Evolutionary conservation across 257 asterid species (phyloP).

Genomic region (Plantago ovata): DNA sequence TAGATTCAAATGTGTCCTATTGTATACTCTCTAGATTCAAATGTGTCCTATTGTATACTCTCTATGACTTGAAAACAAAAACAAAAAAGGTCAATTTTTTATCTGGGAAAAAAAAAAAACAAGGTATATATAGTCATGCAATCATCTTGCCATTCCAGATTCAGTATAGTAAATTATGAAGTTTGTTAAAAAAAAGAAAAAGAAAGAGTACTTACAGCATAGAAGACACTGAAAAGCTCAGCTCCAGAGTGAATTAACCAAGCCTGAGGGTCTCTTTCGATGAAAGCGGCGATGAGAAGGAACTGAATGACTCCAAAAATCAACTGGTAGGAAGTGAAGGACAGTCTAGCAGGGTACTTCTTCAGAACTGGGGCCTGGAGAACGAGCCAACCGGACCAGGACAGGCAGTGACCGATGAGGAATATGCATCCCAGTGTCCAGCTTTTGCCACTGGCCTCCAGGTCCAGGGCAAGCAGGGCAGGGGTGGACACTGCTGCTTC

Average conservation of each 20-base stretch:
- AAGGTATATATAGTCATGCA: too few species aligned
- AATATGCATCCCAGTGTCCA: slow-evolving; percentile 90
- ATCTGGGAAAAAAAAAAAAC: background rate
- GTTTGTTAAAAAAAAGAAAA: background rate
- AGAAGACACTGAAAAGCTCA: slow-evolving; percentile 91
- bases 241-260: slow-evolving; percentile 84
- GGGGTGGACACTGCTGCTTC: slow-evolving; percentile 20
- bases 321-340: slow-evolving; percentile 86
- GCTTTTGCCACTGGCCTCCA: slow-evolving; percentile 68
- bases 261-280: slow-evolving; percentile 77
- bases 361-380: slow-evolving; percentile 81
- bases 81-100: background rate
- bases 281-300: slow-evolving; percentile 70
- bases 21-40: background rate
- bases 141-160: too few species aligned
- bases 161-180: background rate
- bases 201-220: slow-evolving; percentile 52
- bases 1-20: background rate
- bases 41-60: background rate
- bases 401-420: slow-evolving; percentile 89
- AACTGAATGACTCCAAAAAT: slow-evolving; percentile 88
- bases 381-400: slow-evolving; percentile 98
- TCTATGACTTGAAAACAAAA: background rate
- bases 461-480: slow-evolving; percentile 36
- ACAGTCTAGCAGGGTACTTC: slow-evolving; percentile 85